Evolutionary conservation across 495 filamentous ascomycete species (phyloP), one percentile per base, ranked within the genome.

Genomic region (Cetradonia linearis): DNA sequence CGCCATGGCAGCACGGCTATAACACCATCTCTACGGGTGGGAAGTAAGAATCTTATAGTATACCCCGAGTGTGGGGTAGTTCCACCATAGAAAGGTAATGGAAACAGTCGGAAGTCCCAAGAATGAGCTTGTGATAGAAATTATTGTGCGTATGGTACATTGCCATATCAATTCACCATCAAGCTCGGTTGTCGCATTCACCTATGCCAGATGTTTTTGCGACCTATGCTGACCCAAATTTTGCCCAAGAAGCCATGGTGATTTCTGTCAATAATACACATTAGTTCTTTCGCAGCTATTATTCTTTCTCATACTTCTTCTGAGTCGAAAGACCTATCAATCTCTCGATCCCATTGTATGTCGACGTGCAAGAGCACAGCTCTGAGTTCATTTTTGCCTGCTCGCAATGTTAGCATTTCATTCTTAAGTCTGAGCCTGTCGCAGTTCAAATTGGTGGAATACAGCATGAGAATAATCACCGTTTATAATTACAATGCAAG

Each of bases 31-130:
- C 20, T 28, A 54, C 30, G 9, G 50, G 20, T 6, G 30, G 31
- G 31, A 9, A 25, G n/a, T 31, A 20, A 18, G 33, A 31, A 31
- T 14, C 20, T 27, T 16, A 33, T 52, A 27, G 23, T 52, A 52
- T 34, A n/a, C n/a, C 30, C 30, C 7, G n/a, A 54, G 50, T 36
- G 50, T 34, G 50, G 31, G 30, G 50, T 46, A 46, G 20, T 46
- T 46, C 42, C 11, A 36, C 50, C 50, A 54, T 54, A 54, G 31
- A 54, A 30, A 54, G 50, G 50, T 54, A 54, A 18, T 7, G 20
- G 20, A 23, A 54, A 11, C 33, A 36, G 3, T 9, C 23, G 42
- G 28, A 34, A 34, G 50, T 36, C 50, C n/a, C 8, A 20, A 7
- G 20, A n/a, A 23, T 46, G 42, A 46, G 42, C 20, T 46, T 46